phyloP scores from a whole-genome alignment of 345 rosid species.

The Euclidium syriacum region DNA sequence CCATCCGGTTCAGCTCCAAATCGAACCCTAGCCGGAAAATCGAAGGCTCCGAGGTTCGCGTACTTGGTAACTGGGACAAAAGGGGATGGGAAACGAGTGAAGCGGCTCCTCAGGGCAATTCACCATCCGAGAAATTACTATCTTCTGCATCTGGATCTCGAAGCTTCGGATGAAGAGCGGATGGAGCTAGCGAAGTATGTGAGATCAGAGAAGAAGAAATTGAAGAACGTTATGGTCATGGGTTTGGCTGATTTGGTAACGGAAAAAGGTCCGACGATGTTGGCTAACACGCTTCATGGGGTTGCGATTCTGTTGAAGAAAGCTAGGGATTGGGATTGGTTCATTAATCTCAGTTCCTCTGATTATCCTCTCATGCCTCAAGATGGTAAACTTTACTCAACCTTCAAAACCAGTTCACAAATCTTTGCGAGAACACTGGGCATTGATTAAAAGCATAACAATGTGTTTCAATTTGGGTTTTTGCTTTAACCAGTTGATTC shows the following conservation, averaged over 20 bases:
- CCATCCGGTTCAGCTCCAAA: conserved; percentile 14
- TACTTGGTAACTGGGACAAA: conserved; percentile 75
- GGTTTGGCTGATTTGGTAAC: conserved; percentile 81
- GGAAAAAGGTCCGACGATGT: conserved; percentile 74
- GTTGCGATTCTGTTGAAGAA: conserved; percentile 64
- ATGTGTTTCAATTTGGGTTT: neutral
- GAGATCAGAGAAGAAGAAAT: conserved; percentile 53
- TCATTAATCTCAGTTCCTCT: conserved; percentile 72
- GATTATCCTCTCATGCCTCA: conserved; percentile 90
- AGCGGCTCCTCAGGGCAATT: conserved; percentile 58
- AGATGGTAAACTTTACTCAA: conserved; percentile 50
- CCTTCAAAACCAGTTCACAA: neutral
- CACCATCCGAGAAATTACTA: conserved; percentile 85
- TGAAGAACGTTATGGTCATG: conserved; percentile 77
- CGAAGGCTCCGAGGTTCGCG: conserved; percentile 52
- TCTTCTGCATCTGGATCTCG: conserved; percentile 72
- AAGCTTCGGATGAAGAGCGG: conserved; percentile 76
- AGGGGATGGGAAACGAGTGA: conserved; percentile 58
- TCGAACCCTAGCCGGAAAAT: conserved; percentile 10
- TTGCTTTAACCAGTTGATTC: neutral
- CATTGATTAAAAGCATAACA: neutral
- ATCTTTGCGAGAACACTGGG: neutral
- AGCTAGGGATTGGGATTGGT: conserved; percentile 92
- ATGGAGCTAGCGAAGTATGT: conserved; percentile 70
- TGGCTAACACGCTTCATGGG: conserved; percentile 73